A percentile compares a stretch with the other conserved stretches of the same genome.
Evolutionary conservation across 306 rosid species (phyloP).

Genomic region (Glycine latifolia): DNA sequence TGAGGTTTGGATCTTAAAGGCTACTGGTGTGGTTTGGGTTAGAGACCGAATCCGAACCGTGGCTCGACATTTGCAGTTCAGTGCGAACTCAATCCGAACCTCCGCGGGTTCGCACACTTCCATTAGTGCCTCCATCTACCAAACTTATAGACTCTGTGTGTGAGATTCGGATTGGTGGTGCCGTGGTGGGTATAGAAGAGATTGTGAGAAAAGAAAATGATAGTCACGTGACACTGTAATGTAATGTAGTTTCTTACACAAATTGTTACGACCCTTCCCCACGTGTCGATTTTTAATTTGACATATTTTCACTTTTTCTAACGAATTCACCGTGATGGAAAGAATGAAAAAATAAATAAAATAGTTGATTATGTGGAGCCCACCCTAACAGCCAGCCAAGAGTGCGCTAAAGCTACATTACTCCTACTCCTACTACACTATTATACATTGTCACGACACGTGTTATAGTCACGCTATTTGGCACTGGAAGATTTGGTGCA

Average conservation of each 20-base stretch:
- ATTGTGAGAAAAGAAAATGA: neutral
- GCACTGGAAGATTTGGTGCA: neutral
- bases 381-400: neutral
- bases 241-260: neutral
- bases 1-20: no score
- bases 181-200: no score
- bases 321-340: neutral
- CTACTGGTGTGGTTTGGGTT: no score
- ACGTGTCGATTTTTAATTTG: neutral
- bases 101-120: slow-evolving; percentile 69
- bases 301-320: neutral
- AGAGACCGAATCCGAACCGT: slow-evolving; percentile 62
- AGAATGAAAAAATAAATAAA: neutral
- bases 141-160: neutral
- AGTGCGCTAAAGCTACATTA: neutral
- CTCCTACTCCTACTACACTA: neutral
- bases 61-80: slow-evolving; percentile 75
- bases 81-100: slow-evolving; percentile 62
- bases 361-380: slow-evolving; percentile 30
- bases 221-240: slow-evolving; percentile 32
- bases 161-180: neutral
- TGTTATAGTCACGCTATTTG: neutral
- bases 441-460: neutral
- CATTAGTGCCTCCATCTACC: slow-evolving; percentile 53
- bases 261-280: no score